Percentiles rank a stretch among this genome's conserved stretches.
Conservation (phyloP, 192 early-diverging fungal genomes). For the Coemansia sp. region DNA sequence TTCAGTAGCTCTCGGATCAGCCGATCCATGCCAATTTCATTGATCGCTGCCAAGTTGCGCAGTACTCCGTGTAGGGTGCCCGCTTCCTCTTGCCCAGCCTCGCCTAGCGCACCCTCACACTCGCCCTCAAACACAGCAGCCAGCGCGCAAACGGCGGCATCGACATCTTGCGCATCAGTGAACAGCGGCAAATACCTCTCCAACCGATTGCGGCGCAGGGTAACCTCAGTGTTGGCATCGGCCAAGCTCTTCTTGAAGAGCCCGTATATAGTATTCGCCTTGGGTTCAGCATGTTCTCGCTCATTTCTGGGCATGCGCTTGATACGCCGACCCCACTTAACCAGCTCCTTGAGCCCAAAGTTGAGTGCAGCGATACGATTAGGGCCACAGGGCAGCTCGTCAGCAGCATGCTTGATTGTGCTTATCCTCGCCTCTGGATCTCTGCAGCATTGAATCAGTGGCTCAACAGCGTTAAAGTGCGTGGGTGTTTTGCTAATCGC, state of each 20-base stretch:
- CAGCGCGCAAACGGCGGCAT: slow-evolving; percentile 15
- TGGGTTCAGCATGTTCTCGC: slow-evolving; percentile 20
- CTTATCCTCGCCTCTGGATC: slow-evolving; percentile 55
- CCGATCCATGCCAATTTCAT: slow-evolving; percentile 30
- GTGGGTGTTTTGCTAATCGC: slow-evolving; percentile 30
- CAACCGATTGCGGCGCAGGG: slow-evolving; percentile 23
- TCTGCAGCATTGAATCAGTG: slow-evolving; percentile 55
- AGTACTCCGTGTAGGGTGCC: slow-evolving; percentile 23
- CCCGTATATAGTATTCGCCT: slow-evolving; percentile 40
- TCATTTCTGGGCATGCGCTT: slow-evolving; percentile 44
- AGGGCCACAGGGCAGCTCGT: slow-evolving; percentile 57
- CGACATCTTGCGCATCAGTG: slow-evolving; percentile 11
- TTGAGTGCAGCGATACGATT: slow-evolving; percentile 64
- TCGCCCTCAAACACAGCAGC: slow-evolving; percentile 37
- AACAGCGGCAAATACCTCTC: slow-evolving; percentile 35
- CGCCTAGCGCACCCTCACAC: background rate
- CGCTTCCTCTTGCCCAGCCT: background rate
- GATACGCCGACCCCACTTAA: slow-evolving; percentile 46
- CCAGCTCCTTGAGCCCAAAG: slow-evolving; percentile 53
- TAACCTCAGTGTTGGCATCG: slow-evolving; percentile 25
- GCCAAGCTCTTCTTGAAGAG: slow-evolving; percentile 39
- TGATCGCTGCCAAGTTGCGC: slow-evolving; percentile 32
- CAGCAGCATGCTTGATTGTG: slow-evolving; percentile 56
- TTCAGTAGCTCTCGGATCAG: slow-evolving; percentile 29
- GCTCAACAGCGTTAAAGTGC: slow-evolving; percentile 56